A percentile compares a stretch with the other conserved stretches of the same genome.
These are phyloP conservation scores for Stropharia rugosoannulata DNA, from an alignment of 768 basidiomycete genomes.

Conservation along the genomic window DNA sequence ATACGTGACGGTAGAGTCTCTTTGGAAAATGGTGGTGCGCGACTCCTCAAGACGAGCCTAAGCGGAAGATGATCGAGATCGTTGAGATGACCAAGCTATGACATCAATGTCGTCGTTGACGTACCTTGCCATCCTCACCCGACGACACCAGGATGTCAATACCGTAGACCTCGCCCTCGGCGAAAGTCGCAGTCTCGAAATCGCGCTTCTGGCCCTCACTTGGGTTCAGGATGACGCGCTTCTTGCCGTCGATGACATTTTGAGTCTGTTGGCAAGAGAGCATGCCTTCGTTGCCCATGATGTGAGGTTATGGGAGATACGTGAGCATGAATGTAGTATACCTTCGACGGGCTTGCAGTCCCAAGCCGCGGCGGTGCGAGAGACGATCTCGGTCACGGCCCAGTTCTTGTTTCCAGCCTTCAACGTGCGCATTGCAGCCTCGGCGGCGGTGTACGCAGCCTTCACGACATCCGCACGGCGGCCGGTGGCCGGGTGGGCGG, in stretches of 20 bases:
- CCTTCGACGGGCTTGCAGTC: slow-evolving; percentile 95
- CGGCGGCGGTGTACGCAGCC: slow-evolving; percentile 92
- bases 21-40: slow-evolving; percentile 91
- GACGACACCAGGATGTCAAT: slow-evolving; percentile 90
- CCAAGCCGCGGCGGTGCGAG: slow-evolving; percentile 67
- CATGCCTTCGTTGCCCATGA: slow-evolving; percentile 60
- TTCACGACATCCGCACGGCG: slow-evolving; percentile 88
- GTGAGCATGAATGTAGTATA: slow-evolving; percentile 26
- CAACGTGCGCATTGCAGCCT: slow-evolving; percentile 87
- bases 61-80: slow-evolving; percentile 3
- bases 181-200: slow-evolving; percentile 82
- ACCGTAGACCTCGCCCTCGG: slow-evolving; percentile 93
- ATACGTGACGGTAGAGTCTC: slow-evolving; percentile 83
- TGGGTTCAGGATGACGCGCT: slow-evolving; percentile 91
- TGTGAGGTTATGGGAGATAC: slow-evolving; percentile 4
- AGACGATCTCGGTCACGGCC: slow-evolving; percentile 86
- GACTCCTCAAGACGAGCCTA: slow-evolving; percentile 90
- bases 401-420: slow-evolving; percentile 96
- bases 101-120: not conserved
- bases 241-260: slow-evolving; percentile 95
- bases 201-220: slow-evolving; percentile 82
- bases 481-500: slow-evolving; percentile 75
- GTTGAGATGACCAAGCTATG: not conserved
- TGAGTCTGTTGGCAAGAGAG: slow-evolving; percentile 93
- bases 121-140: slow-evolving; percentile 87